Base-by-base conservation (phyloP, 192 early-diverging fungal species). In the Thamnidium elegans region DNA sequence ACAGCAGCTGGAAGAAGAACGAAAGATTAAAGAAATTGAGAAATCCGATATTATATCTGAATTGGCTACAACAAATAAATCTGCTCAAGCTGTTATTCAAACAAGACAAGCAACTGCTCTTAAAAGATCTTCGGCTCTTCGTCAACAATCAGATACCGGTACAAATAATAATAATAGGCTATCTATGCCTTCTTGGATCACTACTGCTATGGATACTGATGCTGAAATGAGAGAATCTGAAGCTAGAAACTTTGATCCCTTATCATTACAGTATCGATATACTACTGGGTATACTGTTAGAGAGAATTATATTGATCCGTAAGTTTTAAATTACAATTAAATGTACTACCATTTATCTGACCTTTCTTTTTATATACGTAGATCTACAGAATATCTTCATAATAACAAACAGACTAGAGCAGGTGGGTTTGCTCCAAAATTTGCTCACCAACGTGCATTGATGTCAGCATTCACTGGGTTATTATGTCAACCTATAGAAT, bases 1-100 rank as follows among this genome's bases (percentile, higher is more conserved):
- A 36, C 71, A 80, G 58, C 80, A 90, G 65, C 74, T 87, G n/a
- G 79, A 88, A 47, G 89, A 92, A 15, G 91, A 94, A 59, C 70
- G 81, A 60, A 79, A 77, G 31, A 74, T 79, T 30, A 91, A 89
- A 59, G 77, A 79, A 47, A 67, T 84, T 54, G 88, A 89, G 32
- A 83, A 89, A 55, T 77, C 81, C 31, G 85, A 78, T 23, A 58
- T 94, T 32, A 90, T 96, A 34, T 70, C 86, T n/a, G 86, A 92
- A 70, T 72, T 96, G 69, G 79, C 75, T 1, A 75, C 76, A 0
- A 72, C 77, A 21, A 75, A 78, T 55, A 81, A 85, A 67, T 78
- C 78, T 20, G 78, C 81, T 39, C 71, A 75, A 55, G 68, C 75
- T 11, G 73, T 82, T 14, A 50, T 80, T 15, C 76, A 73, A 21